A percentile compares a stretch with the other conserved stretches of the same genome.
These are phyloP conservation scores for Melanogaster broomeanus DNA, from an alignment of 768 basidiomycete species.

Conservation along the genomic window DNA sequence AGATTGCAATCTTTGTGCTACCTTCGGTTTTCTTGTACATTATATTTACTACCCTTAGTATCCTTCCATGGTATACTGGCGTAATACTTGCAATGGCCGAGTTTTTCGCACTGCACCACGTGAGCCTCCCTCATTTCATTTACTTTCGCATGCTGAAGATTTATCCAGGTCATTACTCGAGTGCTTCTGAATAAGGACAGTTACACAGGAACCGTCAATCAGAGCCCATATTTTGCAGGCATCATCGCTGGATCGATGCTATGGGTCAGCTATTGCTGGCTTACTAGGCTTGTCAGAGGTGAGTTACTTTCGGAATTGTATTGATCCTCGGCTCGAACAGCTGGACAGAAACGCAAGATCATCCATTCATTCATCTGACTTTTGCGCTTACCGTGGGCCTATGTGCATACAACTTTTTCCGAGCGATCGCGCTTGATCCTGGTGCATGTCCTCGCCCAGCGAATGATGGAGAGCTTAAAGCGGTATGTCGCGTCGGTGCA, in stretches of 20 bases:
- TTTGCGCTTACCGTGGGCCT: constrained; percentile 71
- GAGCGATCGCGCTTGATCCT: constrained; percentile 84
- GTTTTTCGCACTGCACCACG: constrained; percentile 94
- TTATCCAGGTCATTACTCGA: constrained; percentile 72
- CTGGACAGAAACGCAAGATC: constrained; percentile 68
- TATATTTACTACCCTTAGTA: constrained; percentile 81
- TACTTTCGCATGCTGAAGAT: constrained; percentile 10
- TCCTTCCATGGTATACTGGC: constrained; percentile 90
- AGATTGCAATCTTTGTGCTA: constrained; percentile 72
- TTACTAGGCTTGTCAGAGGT: constrained; percentile 75
- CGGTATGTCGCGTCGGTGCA: constrained; percentile 48
- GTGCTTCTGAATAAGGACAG: constrained; percentile 81
- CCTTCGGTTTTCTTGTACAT: constrained; percentile 80
- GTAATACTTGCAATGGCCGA: constrained; percentile 80
- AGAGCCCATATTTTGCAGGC: constrained; percentile 91
- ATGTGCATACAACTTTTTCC: constrained; percentile 90
- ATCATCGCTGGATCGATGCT: constrained; percentile 85
- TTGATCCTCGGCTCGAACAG: background rate
- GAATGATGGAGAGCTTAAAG: constrained; percentile 84
- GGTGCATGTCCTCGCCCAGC: constrained; percentile 82
- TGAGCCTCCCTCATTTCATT: constrained; percentile 40
- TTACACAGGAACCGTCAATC: constrained; percentile 80
- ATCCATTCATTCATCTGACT: constrained; percentile 72
- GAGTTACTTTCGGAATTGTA: constrained; percentile 21
- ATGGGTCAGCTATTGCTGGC: constrained; percentile 87